These are phyloP conservation scores for Cadophora sp. DNA, from an alignment of 2,329 filamentous ascomycete genomes.

Conservation along the genomic window DNA sequence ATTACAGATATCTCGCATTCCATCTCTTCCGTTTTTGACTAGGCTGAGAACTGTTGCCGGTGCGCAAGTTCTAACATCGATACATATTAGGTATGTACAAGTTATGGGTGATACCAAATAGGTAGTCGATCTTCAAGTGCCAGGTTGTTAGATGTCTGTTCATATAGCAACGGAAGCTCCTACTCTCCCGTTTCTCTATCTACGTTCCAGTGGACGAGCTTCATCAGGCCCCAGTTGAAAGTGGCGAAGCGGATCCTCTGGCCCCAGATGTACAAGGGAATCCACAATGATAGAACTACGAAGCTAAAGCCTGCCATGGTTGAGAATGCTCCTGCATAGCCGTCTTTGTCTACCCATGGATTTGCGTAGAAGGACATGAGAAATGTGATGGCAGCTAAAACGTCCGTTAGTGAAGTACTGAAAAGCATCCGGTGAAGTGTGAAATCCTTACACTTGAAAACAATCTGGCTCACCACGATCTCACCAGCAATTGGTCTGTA, in stretches of 20 bases:
- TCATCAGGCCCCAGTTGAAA: conserved; percentile 56
- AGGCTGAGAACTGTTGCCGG: no score
- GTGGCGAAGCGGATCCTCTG: conserved; percentile 54
- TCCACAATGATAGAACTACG: conserved; percentile 53
- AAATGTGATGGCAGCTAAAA: conserved; percentile 60
- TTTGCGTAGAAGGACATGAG: conserved; percentile 66
- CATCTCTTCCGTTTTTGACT: no score
- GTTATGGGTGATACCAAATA: no score
- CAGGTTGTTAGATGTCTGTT: no score
- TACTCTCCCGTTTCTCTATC: conserved; percentile 63
- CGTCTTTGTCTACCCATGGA: conserved; percentile 57
- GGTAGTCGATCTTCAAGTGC: no score
- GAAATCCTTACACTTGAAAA: conserved; percentile 56
- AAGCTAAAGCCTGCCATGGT: conserved; percentile 63
- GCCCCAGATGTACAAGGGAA: conserved; percentile 60
- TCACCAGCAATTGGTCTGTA: conserved; percentile 65
- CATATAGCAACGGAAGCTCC: background rate
- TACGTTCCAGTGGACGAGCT: conserved; percentile 55
- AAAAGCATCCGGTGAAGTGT: background rate
- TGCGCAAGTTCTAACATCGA: no score
- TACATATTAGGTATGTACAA: no score
- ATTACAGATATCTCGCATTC: no score
- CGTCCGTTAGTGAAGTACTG: background rate
- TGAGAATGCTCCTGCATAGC: conserved; percentile 59
- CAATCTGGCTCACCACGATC: conserved; percentile 58